Evolutionary conservation across 495 filamentous ascomycete genomes (phyloP).

Genomic region (Tuber magnatum): DNA sequence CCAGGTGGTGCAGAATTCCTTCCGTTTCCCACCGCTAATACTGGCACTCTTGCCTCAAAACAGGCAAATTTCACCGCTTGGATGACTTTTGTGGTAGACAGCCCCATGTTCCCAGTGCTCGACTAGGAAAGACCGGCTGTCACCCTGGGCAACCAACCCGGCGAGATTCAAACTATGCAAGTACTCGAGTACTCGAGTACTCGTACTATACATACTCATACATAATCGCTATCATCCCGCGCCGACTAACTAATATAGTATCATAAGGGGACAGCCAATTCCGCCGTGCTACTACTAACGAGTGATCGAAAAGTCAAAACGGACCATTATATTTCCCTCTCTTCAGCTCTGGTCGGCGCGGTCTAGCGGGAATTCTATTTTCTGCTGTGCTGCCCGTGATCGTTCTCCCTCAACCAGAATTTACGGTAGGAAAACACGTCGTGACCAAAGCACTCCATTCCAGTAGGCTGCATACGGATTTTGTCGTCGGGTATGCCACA

Average conservation of each 20-base stretch:
- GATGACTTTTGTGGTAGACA: slow-evolving; percentile 7
- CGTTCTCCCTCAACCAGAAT: neutral
- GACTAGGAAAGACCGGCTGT: neutral
- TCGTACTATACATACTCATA: too few relatives aligned
- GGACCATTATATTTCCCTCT: neutral
- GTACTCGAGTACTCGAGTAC: too few relatives aligned
- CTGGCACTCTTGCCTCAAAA: slow-evolving; percentile 1
- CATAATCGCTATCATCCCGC: neutral
- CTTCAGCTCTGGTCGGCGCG: neutral
- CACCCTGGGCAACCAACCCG: neutral
- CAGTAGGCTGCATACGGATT: neutral
- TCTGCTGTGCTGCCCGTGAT: neutral
- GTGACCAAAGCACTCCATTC: neutral
- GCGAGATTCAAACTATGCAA: neutral
- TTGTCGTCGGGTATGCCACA: neutral
- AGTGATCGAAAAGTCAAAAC: neutral
- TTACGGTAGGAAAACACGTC: neutral
- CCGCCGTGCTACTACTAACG: neutral
- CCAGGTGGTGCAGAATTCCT: slow-evolving; percentile 5
- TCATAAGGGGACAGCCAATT: neutral
- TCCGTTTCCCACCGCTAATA: slow-evolving; percentile 15
- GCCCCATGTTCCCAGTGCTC: neutral
- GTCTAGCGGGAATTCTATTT: neutral
- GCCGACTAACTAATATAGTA: too few relatives aligned
- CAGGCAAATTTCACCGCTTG: slow-evolving; percentile 29